A percentile compares a stretch with the other conserved stretches of the same genome.
Evolutionary conservation across 1,284 basidiomycete genomes (phyloP).

Genomic region (Serendipita sp.): DNA sequence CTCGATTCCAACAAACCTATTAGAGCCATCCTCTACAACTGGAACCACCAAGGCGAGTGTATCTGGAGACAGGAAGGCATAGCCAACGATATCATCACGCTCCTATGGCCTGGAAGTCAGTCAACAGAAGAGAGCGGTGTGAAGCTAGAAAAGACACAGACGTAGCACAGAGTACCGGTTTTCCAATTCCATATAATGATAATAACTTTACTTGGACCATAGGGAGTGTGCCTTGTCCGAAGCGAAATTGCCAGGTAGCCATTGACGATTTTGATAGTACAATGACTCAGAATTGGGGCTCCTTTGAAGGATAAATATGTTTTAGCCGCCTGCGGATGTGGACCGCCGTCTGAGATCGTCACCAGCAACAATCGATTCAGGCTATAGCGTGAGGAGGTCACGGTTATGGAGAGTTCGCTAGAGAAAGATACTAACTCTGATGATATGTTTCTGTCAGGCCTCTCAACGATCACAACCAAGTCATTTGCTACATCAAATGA

Average conservation of each 20-base stretch:
- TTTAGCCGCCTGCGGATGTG: neutral
- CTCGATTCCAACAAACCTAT: neutral
- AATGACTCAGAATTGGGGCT: neutral
- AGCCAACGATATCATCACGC: neutral
- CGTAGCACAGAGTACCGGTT: neutral
- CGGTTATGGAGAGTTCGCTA: neutral
- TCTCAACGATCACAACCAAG: neutral
- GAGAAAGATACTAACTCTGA: neutral
- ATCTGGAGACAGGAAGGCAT: neutral
- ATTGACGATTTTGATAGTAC: neutral
- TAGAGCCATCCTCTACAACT: neutral
- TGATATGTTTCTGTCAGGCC: neutral
- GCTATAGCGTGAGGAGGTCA: neutral
- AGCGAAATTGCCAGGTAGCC: neutral
- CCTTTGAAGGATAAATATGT: neutral
- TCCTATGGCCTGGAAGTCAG: neutral
- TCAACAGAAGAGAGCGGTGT: neutral
- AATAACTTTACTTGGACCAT: neutral
- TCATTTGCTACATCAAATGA: neutral
- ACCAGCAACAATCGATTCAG: neutral
- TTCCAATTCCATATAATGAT: neutral
- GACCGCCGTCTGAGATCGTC: neutral
- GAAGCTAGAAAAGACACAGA: neutral
- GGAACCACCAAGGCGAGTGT: neutral
- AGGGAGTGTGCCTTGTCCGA: neutral